These are phyloP conservation scores for Amaranthus hypochondriacus DNA, from an alignment of 148 eudicot genomes.

Conservation along the genomic window DNA sequence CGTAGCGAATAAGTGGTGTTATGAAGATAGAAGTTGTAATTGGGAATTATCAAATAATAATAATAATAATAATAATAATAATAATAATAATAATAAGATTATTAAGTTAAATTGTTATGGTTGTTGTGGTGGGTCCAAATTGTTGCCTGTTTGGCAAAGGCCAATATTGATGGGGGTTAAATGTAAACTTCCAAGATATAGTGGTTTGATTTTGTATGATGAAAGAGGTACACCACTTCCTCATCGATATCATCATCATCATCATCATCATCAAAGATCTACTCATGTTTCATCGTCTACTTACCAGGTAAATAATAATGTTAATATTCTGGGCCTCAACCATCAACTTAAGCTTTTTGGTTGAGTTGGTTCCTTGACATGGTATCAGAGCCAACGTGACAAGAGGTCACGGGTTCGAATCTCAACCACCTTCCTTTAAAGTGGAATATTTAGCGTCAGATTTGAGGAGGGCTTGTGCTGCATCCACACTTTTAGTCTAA, in stretches of 20 bases:
- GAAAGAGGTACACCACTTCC: slow-evolving; percentile 56
- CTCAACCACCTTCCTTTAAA: no score
- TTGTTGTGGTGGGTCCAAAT: slow-evolving; percentile 16
- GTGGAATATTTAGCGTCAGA: no score
- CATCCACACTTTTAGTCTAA: no score
- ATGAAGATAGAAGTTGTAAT: not conserved
- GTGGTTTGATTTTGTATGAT: slow-evolving; percentile 82
- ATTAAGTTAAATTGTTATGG: not conserved
- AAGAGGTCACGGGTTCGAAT: no score
- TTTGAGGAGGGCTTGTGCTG: no score
- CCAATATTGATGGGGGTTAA: slow-evolving; percentile 86
- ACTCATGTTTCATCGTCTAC: not conserved
- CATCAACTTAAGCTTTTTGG: no score
- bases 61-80: not conserved
- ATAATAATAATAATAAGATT: not conserved
- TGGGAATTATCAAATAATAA: no score
- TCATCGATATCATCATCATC: slow-evolving; percentile 8
- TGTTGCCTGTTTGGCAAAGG: slow-evolving; percentile 72
- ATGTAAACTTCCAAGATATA: slow-evolving; percentile 70
- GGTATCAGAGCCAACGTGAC: no score
- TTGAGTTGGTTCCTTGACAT: no score
- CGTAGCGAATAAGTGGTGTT: slow-evolving; percentile 44
- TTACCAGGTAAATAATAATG: not conserved
- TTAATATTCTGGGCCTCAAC: no score
- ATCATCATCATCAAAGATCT: not conserved